phyloP scores from a whole-genome alignment of 805 yeast species.

The Myxozyma monticola region DNA sequence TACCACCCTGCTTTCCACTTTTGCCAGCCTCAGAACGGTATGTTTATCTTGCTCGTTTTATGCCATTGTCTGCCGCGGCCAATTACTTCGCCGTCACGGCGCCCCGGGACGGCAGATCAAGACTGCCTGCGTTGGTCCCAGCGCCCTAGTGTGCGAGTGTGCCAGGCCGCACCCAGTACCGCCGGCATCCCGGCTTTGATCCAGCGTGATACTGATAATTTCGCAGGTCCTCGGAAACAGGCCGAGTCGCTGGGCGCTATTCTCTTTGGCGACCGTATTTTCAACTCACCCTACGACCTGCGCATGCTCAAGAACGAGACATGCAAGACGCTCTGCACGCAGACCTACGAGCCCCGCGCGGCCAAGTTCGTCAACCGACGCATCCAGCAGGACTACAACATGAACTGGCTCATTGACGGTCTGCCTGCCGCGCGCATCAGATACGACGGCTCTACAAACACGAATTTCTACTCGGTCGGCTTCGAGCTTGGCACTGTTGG shows the following conservation, averaged over 20 bases:
- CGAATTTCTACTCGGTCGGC: conserved; percentile 74
- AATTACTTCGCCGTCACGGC: no score
- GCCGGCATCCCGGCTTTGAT: not conserved
- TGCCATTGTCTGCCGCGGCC: no score
- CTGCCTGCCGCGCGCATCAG: conserved; percentile 77
- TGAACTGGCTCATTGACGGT: conserved; percentile 94
- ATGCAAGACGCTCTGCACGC: conserved; percentile 68
- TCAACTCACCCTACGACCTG: conserved; percentile 84
- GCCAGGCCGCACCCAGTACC: no score
- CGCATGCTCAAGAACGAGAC: conserved; percentile 70
- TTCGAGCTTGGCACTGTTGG: conserved; percentile 76
- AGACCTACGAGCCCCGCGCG: conserved; percentile 61
- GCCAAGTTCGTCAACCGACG: conserved; percentile 73
- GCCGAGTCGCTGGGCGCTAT: conserved; percentile 90
- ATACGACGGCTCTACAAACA: conserved; percentile 56
- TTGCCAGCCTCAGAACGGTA: conserved; percentile 70
- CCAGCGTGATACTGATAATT: not conserved
- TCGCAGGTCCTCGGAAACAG: conserved; percentile 51
- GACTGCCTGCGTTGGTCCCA: no score
- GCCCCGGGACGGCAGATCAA: no score
- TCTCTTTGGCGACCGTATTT: conserved; percentile 92
- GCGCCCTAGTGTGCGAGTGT: no score
- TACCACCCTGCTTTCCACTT: conserved; percentile 82
- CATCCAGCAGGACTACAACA: conserved; percentile 77
- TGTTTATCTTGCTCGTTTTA: no score